Evolutionary conservation across 2,329 filamentous ascomycete species (phyloP), one percentile per base, ranked within the genome.

Genomic region (Blumeria graminis): DNA sequence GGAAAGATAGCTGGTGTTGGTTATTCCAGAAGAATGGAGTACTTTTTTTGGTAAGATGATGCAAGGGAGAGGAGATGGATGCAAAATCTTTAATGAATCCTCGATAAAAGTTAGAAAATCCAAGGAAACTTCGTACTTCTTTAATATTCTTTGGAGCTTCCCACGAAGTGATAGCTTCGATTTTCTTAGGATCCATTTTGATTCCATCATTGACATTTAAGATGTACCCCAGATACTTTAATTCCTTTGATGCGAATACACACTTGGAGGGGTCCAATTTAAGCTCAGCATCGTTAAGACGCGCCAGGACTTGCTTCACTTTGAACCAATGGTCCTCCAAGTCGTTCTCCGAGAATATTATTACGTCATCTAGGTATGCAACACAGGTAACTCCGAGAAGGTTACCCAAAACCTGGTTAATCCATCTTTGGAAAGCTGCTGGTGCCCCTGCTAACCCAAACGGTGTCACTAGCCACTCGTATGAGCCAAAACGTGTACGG

Each of bases 351-450:
- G 55, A 48, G 50, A 41, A 50, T 35, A 50, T 38, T 32, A 56
- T 11, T 18, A 56, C 43, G 22, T 48, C 41, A 48, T 56, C 41
- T 35, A 56, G 28, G 50, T 35, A 56, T 32, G 43, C 55, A 6
- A 35, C 16, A 22, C 41, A 38, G 50, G 50, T 22, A 36, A 35
- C 43, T 22, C 36, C 41, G 10, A 56, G 14, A 45, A 33, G 50
- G 18, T 48, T 33, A n/a, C 43, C 36, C 16, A 56, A n/a, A 48
- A 48, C 36, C 22, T 34, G 34, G 33, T 48, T 46, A 18, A 56
- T 46, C n/a, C 28, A 48, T 48, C 55, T 56, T 18, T 46, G 9
- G n/a, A 46, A 36, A 16, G 34, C 39, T 34, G 33, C 55, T 10
- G 41, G 55, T 14, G 55, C 41, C 3, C 43, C 43, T 10, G 41